Conservation (phyloP, 2,329 filamentous ascomycete genomes). For the Cryphonectria nitschkei region DNA sequence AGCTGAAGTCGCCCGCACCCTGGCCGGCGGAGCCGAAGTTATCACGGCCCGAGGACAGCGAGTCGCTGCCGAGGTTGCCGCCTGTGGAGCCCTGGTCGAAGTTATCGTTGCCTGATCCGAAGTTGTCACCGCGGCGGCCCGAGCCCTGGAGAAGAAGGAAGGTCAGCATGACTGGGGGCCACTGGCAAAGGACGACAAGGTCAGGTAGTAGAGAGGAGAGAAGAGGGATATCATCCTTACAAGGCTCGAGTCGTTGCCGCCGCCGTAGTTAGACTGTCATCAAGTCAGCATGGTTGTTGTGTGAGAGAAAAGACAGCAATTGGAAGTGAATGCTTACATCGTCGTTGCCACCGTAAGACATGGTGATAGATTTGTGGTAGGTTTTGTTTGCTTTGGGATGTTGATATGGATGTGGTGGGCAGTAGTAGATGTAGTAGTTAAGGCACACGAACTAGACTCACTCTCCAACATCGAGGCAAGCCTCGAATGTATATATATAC, state of each 20-base stretch:
- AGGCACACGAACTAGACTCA: neutral
- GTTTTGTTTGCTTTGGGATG: neutral
- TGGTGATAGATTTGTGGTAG: slow-evolving; percentile 34
- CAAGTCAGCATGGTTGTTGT: slow-evolving; percentile 32
- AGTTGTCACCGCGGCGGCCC: slow-evolving; percentile 31
- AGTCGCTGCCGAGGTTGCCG: slow-evolving; percentile 31
- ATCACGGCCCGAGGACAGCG: slow-evolving; percentile 29
- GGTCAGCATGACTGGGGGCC: neutral
- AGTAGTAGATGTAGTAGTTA: neutral
- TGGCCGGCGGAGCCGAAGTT: slow-evolving; percentile 12
- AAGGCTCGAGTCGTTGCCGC: slow-evolving; percentile 33
- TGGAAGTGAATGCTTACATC: slow-evolving; percentile 30
- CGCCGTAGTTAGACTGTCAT: slow-evolving; percentile 32
- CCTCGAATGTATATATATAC: slow-evolving; percentile 11
- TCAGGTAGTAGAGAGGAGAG: neutral
- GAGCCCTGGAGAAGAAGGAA: slow-evolving; percentile 27
- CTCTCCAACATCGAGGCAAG: neutral
- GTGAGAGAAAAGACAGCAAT: neutral
- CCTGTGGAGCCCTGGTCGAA: slow-evolving; percentile 34
- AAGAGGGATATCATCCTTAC: slow-evolving; percentile 8
- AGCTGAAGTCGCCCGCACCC: slow-evolving; percentile 30
- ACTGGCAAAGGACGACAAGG: neutral
- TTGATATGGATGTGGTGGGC: neutral
- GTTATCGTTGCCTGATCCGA: slow-evolving; percentile 33
- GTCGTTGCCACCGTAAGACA: slow-evolving; percentile 54